phyloP scores from a whole-genome alignment of 208 protist genomes.

The Leishmania gerbilli region DNA sequence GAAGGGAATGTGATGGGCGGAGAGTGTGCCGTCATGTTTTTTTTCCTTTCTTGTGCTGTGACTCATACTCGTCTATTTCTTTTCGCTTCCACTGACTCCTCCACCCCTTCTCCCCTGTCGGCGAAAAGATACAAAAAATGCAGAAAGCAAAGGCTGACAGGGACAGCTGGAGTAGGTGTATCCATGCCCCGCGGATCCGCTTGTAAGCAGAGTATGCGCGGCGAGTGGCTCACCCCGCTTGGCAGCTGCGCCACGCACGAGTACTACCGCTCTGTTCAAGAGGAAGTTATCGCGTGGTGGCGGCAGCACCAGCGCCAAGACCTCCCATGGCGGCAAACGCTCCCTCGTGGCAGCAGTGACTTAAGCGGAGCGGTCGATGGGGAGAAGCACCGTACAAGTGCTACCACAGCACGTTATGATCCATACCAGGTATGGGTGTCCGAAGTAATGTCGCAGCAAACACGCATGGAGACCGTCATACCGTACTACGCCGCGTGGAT shows the following conservation, averaged over 20 bases:
- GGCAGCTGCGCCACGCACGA: constrained; percentile 13
- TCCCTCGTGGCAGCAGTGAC: background rate
- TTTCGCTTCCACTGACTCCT: background rate
- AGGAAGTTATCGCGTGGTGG: constrained; percentile 42
- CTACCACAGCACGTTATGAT: constrained; percentile 31
- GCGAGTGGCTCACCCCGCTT: constrained; percentile 26
- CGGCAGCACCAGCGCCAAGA: constrained; percentile 34
- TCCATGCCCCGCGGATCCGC: constrained; percentile 12
- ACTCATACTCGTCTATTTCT: background rate
- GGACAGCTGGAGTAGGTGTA: background rate
- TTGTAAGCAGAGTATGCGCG: background rate
- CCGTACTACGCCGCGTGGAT: constrained; percentile 92
- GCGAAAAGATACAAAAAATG: background rate
- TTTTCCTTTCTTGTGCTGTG: background rate
- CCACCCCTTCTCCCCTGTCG: background rate
- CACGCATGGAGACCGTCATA: constrained; percentile 91
- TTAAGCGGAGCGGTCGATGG: background rate
- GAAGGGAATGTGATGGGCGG: background rate
- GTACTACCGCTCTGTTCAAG: constrained; percentile 34
- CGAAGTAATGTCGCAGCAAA: constrained; percentile 97
- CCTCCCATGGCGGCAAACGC: constrained; percentile 30
- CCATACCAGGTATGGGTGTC: constrained; percentile 94
- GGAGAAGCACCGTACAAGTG: background rate
- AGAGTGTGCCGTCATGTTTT: background rate
- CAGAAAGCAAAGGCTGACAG: background rate